phyloP scores from a whole-genome alignment of 2,329 filamentous ascomycete species.

The Phyllosticta citrichinensis region DNA sequence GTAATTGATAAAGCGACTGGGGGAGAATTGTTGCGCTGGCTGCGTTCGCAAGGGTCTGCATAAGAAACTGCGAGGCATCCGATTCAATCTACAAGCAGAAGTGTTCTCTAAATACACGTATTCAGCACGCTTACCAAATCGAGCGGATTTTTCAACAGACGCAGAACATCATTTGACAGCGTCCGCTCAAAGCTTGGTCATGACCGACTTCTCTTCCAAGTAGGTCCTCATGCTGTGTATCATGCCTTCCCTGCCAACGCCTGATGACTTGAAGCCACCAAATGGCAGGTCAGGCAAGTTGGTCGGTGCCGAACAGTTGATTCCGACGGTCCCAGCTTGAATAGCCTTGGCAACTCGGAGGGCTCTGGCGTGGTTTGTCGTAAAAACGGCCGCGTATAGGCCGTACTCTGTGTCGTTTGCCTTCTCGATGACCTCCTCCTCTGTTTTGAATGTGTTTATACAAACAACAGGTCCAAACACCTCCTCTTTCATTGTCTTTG shows the following conservation, averaged over 20 bases:
- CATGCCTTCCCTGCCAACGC: conserved; percentile 25
- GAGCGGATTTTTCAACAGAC: background rate
- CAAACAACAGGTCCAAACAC: conserved; percentile 31
- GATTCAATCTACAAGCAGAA: background rate
- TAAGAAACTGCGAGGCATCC: background rate
- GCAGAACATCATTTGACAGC: background rate
- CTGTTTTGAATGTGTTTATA: conserved; percentile 26
- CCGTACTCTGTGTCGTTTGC: conserved; percentile 32
- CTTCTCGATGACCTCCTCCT: conserved; percentile 24
- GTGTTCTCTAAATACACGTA: background rate
- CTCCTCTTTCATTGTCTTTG: conserved; percentile 26
- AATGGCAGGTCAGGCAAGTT: conserved; percentile 29
- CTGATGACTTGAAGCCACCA: conserved; percentile 31
- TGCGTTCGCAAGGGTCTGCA: too few relatives aligned
- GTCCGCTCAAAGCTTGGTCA: conserved; percentile 18
- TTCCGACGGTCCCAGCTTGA: conserved; percentile 30
- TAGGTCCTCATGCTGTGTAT: conserved; percentile 23
- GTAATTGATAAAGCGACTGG: too few relatives aligned
- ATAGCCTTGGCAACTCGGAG: conserved; percentile 31
- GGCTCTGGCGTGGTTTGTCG: conserved; percentile 27
- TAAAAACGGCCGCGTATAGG: conserved; percentile 28
- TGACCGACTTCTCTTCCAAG: conserved; percentile 24
- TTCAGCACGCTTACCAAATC: background rate
- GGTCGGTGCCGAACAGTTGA: conserved; percentile 30
- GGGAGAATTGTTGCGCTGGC: too few relatives aligned